Evolutionary conservation across 495 filamentous ascomycete species (phyloP).

Genomic region (Lasiosphaeria ovina): DNA sequence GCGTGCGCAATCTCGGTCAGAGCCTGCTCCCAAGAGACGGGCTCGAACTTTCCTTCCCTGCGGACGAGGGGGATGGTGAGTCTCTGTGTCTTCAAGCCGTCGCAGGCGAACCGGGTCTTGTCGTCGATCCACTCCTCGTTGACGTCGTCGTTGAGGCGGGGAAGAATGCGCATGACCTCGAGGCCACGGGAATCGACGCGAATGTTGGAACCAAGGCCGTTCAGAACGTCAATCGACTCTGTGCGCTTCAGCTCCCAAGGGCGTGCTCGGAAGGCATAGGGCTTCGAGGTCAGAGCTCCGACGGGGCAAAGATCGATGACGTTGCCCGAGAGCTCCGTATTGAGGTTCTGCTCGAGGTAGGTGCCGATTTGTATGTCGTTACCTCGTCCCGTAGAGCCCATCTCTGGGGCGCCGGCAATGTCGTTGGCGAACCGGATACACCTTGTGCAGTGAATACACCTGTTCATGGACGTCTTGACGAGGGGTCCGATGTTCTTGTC

Average conservation of each 20-base stretch:
- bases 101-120: conserved; percentile 94
- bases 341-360: conserved; percentile 86
- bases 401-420: conserved; percentile 89
- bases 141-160: conserved; percentile 91
- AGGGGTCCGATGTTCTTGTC: conserved; percentile 99
- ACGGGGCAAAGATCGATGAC: conserved; percentile 98
- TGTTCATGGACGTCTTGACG: conserved; percentile 99
- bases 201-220: conserved; percentile 91
- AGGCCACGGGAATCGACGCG: conserved; percentile 89
- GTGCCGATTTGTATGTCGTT: conserved; percentile 98
- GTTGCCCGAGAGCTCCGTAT: conserved; percentile 93
- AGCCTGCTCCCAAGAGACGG: conserved; percentile 91
- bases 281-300: conserved; percentile 92
- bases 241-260: conserved; percentile 94
- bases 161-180: conserved; percentile 92
- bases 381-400: conserved; percentile 90
- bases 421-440: conserved; percentile 98
- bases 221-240: conserved; percentile 91
- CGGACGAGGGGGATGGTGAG: conserved; percentile 90
- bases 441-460: conserved; percentile 98
- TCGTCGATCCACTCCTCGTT: conserved; percentile 99
- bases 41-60: conserved; percentile 81
- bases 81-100: conserved; percentile 93
- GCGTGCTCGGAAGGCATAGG: conserved; percentile 93
- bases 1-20: conserved; percentile 79